A percentile compares a stretch with the other conserved stretches of the same genome.
Conservation (phyloP, 305 asterid genomes). For the Fraxinus platypoda region DNA sequence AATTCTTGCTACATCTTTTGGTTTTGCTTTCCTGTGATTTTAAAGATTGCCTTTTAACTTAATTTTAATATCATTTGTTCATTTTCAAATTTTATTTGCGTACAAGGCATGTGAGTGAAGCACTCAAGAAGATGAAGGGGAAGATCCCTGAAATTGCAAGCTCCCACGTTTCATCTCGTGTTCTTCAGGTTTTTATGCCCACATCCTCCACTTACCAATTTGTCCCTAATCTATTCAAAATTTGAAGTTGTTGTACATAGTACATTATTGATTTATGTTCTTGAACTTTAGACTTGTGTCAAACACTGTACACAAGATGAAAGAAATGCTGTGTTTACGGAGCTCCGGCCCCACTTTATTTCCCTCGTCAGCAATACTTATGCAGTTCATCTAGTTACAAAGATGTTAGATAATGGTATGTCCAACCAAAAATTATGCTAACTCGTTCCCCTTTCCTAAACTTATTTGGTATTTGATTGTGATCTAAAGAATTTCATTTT, state of each 20-base stretch:
- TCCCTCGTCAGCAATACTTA: slow-evolving; percentile 66
- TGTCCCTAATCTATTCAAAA: slow-evolving; percentile 6
- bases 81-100: slow-evolving; percentile 13
- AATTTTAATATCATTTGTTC: not conserved
- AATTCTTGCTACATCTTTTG: slow-evolving; percentile 13
- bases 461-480: slow-evolving; percentile 1
- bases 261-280: slow-evolving; percentile 21
- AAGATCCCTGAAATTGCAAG: slow-evolving; percentile 87
- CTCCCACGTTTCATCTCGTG: slow-evolving; percentile 82
- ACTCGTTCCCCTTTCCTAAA: not conserved
- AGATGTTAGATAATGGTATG: slow-evolving; percentile 80
- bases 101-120: slow-evolving; percentile 71
- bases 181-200: slow-evolving; percentile 74
- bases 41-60: not conserved
- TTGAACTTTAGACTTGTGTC: slow-evolving; percentile 65
- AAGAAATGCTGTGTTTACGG: slow-evolving; percentile 63
- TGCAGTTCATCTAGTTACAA: slow-evolving; percentile 83
- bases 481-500: not conserved
- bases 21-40: not conserved
- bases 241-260: slow-evolving; percentile 10
- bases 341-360: slow-evolving; percentile 75
- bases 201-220: not conserved
- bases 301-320: slow-evolving; percentile 88
- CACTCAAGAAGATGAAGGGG: slow-evolving; percentile 78
- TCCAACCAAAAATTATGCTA: slow-evolving; percentile 2